Base-by-base conservation (phyloP, 139 green algal genomes). In the Auxenochlorella pyrenoidosa region DNA sequence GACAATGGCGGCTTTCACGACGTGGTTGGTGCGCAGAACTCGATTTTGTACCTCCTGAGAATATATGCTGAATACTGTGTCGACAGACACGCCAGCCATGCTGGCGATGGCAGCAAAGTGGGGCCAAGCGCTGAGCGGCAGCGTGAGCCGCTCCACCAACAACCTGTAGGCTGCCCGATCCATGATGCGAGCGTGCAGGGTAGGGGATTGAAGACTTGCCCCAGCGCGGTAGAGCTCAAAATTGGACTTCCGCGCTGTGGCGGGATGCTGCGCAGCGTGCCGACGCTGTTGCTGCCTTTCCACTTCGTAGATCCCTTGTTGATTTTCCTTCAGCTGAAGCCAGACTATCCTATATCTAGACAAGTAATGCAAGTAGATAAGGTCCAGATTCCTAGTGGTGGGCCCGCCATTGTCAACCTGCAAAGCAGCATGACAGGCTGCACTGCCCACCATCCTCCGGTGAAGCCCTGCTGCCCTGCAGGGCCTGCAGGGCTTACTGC, bases 31-130 rank as follows among this genome's bases (percentile, higher is more conserved):
- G 59, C 75, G 88, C 43, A 93, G 93, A 21, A 97, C 90, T 38
- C 93, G 93, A 38, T 91, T 84, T 75, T 96, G 93, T 34, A 90
- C 88, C 83, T 97, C 94, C 63, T 95, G 91, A 0, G 87, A 86
- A 71, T 94, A 94, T 36, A 97, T 96, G 87, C 88, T 93, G n/a
- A 91, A 51, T 19, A 96, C 72, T 0, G 94, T 96, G 44, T 95
- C 90, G 0, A 86, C n/a, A 0, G 84, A 78, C 0, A 95, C 88
- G 13, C 83, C 54, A 44, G 86, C 86, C 0, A 34, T 28, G 22
- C 32, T 22, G 16, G 85, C 84, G 5, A 92, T 34, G 28, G n/a
- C 44, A 13, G 60, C 58, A 43, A 90, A 90, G 73, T 90, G 80
- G 2, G 89, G 89, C 40, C 38, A 70, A 30, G 89, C 89, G 71